phyloP scores from a whole-genome alignment of 192 early-diverging fungal genomes.

The Funneliformis geosporum region DNA sequence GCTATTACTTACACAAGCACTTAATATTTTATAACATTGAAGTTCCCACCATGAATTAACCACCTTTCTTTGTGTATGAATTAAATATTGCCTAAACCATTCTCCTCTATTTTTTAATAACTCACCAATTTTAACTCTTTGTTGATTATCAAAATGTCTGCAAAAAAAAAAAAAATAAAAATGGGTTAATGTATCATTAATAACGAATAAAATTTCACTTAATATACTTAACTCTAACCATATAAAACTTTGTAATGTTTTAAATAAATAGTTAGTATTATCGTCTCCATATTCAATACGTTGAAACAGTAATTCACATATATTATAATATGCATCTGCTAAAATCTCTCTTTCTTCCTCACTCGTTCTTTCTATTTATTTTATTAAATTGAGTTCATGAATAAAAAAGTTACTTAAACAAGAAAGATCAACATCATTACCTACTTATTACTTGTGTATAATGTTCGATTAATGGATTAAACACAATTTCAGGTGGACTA shows the following conservation, averaged over 20 bases:
- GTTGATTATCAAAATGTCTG: not conserved
- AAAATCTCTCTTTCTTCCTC: not conserved
- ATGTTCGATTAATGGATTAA: conserved; percentile 15
- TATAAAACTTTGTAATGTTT: not conserved
- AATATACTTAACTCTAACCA: conserved; percentile 7
- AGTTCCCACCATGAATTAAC: not conserved
- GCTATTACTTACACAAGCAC: not conserved
- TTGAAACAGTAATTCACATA: conserved; percentile 16
- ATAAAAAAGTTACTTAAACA: not conserved
- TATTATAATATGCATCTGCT: conserved; percentile 3
- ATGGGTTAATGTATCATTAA: too few species aligned
- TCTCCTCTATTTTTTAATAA: not conserved
- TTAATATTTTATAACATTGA: not conserved
- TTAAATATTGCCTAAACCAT: not conserved
- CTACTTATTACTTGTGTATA: conserved; percentile 13
- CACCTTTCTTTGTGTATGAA: not conserved
- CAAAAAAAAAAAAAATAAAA: too few species aligned
- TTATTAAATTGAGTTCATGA: not conserved
- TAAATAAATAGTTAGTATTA: not conserved
- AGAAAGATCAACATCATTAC: not conserved
- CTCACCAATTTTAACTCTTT: not conserved
- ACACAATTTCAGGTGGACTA: not conserved
- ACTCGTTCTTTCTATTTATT: not conserved
- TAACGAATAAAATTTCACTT: too few species aligned
- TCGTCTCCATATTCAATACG: conserved; percentile 29